These are phyloP conservation scores for Saccharomycopsis lassenensis DNA, from an alignment of 805 yeast genomes.

Conservation along the genomic window DNA sequence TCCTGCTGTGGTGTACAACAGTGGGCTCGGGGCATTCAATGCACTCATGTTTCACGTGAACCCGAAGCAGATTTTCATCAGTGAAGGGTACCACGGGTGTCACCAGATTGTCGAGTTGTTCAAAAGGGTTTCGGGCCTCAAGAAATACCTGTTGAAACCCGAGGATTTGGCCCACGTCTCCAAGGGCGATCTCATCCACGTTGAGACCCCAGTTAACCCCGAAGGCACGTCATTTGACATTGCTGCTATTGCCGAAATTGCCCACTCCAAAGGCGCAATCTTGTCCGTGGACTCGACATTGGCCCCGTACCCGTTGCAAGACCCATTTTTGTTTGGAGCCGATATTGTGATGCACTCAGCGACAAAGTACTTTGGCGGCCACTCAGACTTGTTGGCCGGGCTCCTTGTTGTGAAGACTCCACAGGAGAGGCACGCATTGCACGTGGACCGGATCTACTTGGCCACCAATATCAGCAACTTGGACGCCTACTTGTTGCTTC, in stretches of 20 bases:
- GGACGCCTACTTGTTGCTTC: slow-evolving; percentile 60
- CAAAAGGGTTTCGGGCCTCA: slow-evolving; percentile 47
- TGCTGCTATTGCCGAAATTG: slow-evolving; percentile 48
- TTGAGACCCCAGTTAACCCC: slow-evolving; percentile 88
- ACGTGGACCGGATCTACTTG: slow-evolving; percentile 52
- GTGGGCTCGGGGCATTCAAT: slow-evolving; percentile 74
- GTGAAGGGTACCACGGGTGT: slow-evolving; percentile 79
- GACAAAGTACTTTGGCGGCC: slow-evolving; percentile 93
- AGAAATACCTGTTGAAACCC: slow-evolving; percentile 33
- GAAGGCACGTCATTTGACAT: slow-evolving; percentile 59
- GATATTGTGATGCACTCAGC: slow-evolving; percentile 90
- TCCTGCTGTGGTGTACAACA: slow-evolving; percentile 57
- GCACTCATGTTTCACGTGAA: slow-evolving; percentile 60
- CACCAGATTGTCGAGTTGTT: slow-evolving; percentile 58
- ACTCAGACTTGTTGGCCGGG: slow-evolving; percentile 83
- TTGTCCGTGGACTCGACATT: slow-evolving; percentile 77
- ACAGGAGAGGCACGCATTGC: slow-evolving; percentile 34
- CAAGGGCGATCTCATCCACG: slow-evolving; percentile 67
- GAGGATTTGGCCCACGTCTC: slow-evolving; percentile 38
- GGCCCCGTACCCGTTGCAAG: slow-evolving; percentile 85
- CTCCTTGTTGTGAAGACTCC: slow-evolving; percentile 53
- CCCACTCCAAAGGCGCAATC: slow-evolving; percentile 68
- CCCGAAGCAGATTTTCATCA: slow-evolving; percentile 68
- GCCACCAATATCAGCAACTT: slow-evolving; percentile 76
- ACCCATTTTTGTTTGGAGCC: slow-evolving; percentile 75